phyloP scores from a whole-genome alignment of 2,329 filamentous ascomycete genomes.

The Zelopaecilomyces penicillatus region DNA sequence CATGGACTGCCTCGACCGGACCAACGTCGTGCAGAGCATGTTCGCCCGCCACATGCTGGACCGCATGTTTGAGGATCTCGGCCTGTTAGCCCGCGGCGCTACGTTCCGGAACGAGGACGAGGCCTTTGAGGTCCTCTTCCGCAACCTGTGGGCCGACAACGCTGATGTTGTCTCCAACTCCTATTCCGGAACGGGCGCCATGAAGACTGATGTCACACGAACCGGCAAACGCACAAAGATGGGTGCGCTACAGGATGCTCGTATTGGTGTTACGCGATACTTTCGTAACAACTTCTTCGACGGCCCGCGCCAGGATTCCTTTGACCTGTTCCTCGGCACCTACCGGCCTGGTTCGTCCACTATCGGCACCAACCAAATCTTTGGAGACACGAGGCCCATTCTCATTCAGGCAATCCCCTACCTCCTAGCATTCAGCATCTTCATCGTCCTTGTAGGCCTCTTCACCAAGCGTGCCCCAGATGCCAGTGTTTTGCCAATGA shows the following conservation, averaged over 20 bases:
- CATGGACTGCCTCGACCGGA: conserved; percentile 98
- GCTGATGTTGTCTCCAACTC: conserved; percentile 88
- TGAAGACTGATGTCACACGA: conserved; percentile 98
- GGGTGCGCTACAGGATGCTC: conserved; percentile 77
- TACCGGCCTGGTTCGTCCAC: conserved; percentile 69
- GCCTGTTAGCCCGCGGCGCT: conserved; percentile 67
- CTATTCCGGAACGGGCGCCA: conserved; percentile 90
- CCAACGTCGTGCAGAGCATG: conserved; percentile 97
- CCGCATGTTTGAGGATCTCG: conserved; percentile 78
- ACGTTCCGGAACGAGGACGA: conserved; percentile 68
- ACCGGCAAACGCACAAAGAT: conserved; percentile 79
- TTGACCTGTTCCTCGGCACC: conserved; percentile 83
- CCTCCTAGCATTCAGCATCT: conserved; percentile 74
- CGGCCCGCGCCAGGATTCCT: conserved; percentile 88
- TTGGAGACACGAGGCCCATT: conserved; percentile 76
- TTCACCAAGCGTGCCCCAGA: conserved; percentile 66
- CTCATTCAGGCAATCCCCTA: conserved; percentile 93
- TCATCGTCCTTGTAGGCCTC: conserved; percentile 68
- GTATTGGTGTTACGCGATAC: conserved; percentile 83
- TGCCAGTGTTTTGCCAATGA: conserved; percentile 69
- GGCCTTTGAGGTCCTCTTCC: conserved; percentile 83
- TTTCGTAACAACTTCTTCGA: conserved; percentile 91
- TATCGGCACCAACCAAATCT: conserved; percentile 64
- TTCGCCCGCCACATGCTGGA: conserved; percentile 83
- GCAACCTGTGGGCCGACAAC: conserved; percentile 97